Evolutionary conservation across 805 yeast genomes (phyloP).

Genomic region (Metschnikowia corniflorae): DNA sequence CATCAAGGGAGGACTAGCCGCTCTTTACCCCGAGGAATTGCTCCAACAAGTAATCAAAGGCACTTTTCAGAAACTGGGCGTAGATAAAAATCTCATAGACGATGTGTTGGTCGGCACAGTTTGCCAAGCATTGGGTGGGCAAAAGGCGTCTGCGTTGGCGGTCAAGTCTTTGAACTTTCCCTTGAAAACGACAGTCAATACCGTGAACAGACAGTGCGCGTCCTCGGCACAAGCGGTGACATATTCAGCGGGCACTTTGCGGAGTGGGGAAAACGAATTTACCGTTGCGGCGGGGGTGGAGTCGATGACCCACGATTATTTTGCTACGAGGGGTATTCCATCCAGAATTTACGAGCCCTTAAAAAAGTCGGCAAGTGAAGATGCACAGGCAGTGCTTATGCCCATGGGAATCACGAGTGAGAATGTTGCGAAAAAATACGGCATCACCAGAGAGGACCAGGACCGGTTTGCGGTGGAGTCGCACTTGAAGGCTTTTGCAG

Average conservation of each 20-base stretch:
- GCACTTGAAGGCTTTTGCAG: constrained; percentile 23
- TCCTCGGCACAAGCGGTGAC: constrained; percentile 39
- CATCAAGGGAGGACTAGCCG: constrained; percentile 35
- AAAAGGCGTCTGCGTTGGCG: constrained; percentile 35
- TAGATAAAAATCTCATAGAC: constrained; percentile 26
- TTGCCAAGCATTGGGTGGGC: constrained; percentile 36
- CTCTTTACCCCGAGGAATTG: constrained; percentile 34
- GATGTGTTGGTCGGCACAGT: constrained; percentile 38
- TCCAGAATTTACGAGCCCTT: constrained; percentile 25
- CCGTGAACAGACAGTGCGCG: constrained; percentile 38
- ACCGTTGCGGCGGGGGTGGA: constrained; percentile 44
- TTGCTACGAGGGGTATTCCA: constrained; percentile 39
- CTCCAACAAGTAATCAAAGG: constrained; percentile 28
- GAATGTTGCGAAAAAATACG: constrained; percentile 23
- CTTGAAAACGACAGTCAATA: constrained; percentile 29
- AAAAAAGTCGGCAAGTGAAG: constrained; percentile 15
- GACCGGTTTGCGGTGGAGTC: constrained; percentile 25
- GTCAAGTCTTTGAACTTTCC: constrained; percentile 34
- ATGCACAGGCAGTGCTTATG: constrained; percentile 28
- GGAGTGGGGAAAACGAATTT: constrained; percentile 27
- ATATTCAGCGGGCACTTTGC: constrained; percentile 28
- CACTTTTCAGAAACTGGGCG: constrained; percentile 22
- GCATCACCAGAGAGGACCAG: constrained; percentile 23
- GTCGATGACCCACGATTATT: constrained; percentile 40
- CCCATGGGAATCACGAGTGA: constrained; percentile 32